Evolutionary conservation across 1,284 basidiomycete species (phyloP).

Genomic region (Pseudozyma sp.): DNA sequence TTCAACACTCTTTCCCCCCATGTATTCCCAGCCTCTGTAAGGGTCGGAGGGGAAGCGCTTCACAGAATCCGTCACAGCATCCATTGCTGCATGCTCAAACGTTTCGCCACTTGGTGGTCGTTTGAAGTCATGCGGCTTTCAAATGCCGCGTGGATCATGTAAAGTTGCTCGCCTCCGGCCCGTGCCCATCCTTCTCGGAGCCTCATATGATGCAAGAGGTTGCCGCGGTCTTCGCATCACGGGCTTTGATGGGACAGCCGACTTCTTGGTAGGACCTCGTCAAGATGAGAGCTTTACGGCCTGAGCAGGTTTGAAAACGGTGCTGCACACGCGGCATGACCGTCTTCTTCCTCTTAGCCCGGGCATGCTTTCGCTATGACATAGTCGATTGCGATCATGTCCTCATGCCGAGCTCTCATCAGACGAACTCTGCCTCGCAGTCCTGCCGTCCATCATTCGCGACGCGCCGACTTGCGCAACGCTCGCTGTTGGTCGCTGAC

Average conservation of each 20-base stretch:
- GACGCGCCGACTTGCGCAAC: conserved; percentile 10
- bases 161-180: background rate
- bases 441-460: conserved; percentile 3
- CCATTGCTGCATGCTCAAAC: background rate
- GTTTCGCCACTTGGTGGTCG: background rate
- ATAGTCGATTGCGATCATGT: too few species aligned
- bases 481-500: conserved; percentile 24
- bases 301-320: too few species aligned
- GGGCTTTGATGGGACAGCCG: background rate
- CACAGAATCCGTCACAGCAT: background rate
- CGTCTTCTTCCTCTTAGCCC: too few species aligned
- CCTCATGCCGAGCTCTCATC: too few species aligned
- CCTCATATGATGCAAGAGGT: conserved; percentile 5
- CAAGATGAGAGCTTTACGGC: background rate
- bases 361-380: too few species aligned
- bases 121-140: background rate
- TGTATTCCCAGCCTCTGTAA: conserved; percentile 20
- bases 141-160: background rate
- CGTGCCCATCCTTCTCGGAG: background rate
- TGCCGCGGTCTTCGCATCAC: background rate
- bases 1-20: conserved; percentile 5
- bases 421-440: too few species aligned
- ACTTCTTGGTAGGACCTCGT: background rate
- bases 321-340: too few species aligned
- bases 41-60: background rate